Evolutionary conservation across 148 eudicot genomes (phyloP).

Genomic region (Amaranthus palmeri): DNA sequence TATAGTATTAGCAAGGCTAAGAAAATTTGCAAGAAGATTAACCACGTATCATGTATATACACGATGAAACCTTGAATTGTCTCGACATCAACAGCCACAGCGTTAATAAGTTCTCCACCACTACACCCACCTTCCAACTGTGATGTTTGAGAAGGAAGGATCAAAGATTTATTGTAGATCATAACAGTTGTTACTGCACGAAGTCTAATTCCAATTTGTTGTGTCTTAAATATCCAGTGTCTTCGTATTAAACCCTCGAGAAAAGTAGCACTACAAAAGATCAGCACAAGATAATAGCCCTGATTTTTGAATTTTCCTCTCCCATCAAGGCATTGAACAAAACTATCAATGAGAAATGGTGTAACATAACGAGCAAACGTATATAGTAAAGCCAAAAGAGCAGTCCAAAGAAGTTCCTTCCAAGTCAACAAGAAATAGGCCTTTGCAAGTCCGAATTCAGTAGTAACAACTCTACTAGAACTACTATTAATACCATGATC

Average conservation of each 20-base stretch:
- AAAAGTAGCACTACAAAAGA: not conserved
- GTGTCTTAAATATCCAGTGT: not conserved
- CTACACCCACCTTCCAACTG: slow-evolving; percentile 4
- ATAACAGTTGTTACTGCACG: slow-evolving; percentile 11
- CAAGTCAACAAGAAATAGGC: not conserved
- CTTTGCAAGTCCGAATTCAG: slow-evolving; percentile 1
- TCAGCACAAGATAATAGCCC: slow-evolving; percentile 2
- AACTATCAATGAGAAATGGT: not conserved
- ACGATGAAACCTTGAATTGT: not conserved
- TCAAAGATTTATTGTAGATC: slow-evolving; percentile 11
- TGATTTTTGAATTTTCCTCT: not conserved
- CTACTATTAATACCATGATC: not conserved
- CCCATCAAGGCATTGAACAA: slow-evolving; percentile 8
- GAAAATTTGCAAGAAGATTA: slow-evolving; percentile 7
- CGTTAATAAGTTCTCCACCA: slow-evolving; percentile 16
- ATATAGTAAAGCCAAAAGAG: not conserved
- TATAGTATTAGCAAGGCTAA: slow-evolving; percentile 17
- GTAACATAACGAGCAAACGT: not conserved
- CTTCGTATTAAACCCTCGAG: not conserved
- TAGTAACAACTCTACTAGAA: not conserved
- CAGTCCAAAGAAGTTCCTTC: slow-evolving; percentile 1
- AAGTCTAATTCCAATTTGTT: slow-evolving; percentile 18
- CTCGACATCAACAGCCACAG: slow-evolving; percentile 21
- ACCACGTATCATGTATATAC: slow-evolving; percentile 17
- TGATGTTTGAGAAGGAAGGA: slow-evolving; percentile 9